These are phyloP conservation scores for Tephrocybe sp. DNA, from an alignment of 768 basidiomycete species.

Conservation along the genomic window DNA sequence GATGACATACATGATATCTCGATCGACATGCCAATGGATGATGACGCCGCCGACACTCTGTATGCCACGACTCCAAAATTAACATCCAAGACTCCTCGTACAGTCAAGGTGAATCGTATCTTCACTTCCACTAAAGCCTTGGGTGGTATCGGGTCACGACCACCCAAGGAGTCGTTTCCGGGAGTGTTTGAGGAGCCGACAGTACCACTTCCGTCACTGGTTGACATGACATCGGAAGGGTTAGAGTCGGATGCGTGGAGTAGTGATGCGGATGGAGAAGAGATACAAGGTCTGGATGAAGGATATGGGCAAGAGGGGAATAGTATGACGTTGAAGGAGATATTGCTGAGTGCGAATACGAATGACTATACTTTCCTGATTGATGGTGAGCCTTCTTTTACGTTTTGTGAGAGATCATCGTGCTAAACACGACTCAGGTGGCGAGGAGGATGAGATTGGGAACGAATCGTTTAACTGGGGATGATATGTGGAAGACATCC, in stretches of 20 bases:
- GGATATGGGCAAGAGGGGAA: conserved; percentile 32
- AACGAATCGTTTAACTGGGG: conserved; percentile 24
- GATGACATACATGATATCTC: conserved; percentile 22
- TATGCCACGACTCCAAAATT: conserved; percentile 1
- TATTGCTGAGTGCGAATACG: conserved; percentile 38
- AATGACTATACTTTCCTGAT: conserved; percentile 38
- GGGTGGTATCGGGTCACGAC: conserved; percentile 16
- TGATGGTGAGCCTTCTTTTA: conserved; percentile 8
- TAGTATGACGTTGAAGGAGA: conserved; percentile 49
- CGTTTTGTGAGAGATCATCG: background rate
- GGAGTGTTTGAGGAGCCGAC: conserved; percentile 19
- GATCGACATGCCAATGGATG: conserved; percentile 16
- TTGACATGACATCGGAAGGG: conserved; percentile 5
- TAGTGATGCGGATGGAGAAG: background rate
- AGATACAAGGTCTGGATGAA: background rate
- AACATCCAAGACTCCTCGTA: background rate
- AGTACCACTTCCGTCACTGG: conserved; percentile 17
- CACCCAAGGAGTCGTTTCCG: conserved; percentile 18
- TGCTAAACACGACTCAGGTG: conserved; percentile 3
- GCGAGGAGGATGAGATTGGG: conserved; percentile 11
- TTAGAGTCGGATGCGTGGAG: conserved; percentile 4
- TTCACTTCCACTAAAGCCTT: conserved; percentile 23
- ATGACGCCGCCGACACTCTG: background rate
- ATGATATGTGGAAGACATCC: conserved; percentile 1
- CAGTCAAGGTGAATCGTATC: conserved; percentile 24